Conservation (phyloP, 2,329 filamentous ascomycete genomes). For the Colletotrichum caudatum region DNA sequence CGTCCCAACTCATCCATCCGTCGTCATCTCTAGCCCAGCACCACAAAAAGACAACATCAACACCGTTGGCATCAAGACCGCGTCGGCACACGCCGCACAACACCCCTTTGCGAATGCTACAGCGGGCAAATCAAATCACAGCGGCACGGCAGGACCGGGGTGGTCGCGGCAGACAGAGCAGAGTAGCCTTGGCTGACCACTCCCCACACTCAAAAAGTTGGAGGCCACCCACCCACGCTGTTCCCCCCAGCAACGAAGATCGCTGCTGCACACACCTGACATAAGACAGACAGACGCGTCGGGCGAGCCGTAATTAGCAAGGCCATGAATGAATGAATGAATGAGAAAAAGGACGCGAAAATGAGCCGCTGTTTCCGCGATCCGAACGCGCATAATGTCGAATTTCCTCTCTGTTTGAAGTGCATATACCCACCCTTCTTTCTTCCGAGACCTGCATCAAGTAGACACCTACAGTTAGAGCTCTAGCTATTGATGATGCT, state of each 20-base stretch:
- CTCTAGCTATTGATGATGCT: background rate
- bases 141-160: background rate
- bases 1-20: background rate
- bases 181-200: constrained; percentile 13
- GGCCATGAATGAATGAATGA: background rate
- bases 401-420: constrained; percentile 16
- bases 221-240: constrained; percentile 32
- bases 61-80: background rate
- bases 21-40: background rate
- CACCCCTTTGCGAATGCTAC: background rate
- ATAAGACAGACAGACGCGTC: background rate
- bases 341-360: background rate
- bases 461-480: background rate
- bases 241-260: constrained; percentile 42
- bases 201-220: constrained; percentile 25
- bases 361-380: background rate
- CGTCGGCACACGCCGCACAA: background rate
- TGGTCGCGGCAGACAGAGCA: constrained; percentile 1
- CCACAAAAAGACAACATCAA: background rate
- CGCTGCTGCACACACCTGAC: constrained; percentile 11
- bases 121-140: constrained; percentile 17
- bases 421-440: background rate
- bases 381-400: constrained; percentile 20
- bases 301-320: background rate
- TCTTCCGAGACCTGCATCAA: background rate